Percentiles rank a stretch among this genome's conserved stretches.
phyloP scores from a whole-genome alignment of 352 stramenopile species.

The Pythium insidiosum region DNA sequence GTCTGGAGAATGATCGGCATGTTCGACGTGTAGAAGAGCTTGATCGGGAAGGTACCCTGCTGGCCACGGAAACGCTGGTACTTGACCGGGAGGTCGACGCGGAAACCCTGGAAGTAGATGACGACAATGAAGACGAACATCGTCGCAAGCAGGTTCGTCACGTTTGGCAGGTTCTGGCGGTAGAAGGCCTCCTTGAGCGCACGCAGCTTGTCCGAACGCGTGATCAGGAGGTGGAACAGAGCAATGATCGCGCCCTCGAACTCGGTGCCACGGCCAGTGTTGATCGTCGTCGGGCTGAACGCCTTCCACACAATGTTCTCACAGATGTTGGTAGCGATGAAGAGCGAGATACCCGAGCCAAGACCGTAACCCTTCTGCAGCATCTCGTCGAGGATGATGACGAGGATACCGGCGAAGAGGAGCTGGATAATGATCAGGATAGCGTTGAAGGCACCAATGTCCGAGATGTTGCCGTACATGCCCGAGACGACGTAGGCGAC shows the following conservation, averaged over 20 bases:
- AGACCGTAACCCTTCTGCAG: conserved; percentile 99
- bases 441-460: conserved; percentile 97
- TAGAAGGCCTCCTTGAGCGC: conserved; percentile 98
- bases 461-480: conserved; percentile 98
- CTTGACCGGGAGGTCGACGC: conserved; percentile 90
- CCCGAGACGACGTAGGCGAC: conserved; percentile 98
- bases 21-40: conserved; percentile 99
- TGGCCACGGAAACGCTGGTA: conserved; percentile 99
- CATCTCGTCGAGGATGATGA: conserved; percentile 99
- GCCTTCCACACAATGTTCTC: conserved; percentile 99
- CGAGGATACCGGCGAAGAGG: conserved; percentile 96
- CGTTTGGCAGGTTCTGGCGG: conserved; percentile 98
- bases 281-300: conserved; percentile 99
- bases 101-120: conserved; percentile 99
- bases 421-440: conserved; percentile 99
- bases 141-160: conserved; percentile 98
- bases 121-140: conserved; percentile 99
- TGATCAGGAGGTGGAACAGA: conserved; percentile 98
- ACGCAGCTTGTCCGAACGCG: conserved; percentile 95
- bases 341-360: conserved; percentile 98
- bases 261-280: conserved; percentile 98
- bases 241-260: conserved; percentile 99
- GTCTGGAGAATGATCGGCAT: conserved; percentile 99
- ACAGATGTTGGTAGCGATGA: conserved; percentile 99
- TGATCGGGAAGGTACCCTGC: conserved; percentile 99